A percentile compares a stretch with the other conserved stretches of the same genome.
Evolutionary conservation across 495 filamentous ascomycete species (phyloP).

Genomic region (Penicillium steckii): DNA sequence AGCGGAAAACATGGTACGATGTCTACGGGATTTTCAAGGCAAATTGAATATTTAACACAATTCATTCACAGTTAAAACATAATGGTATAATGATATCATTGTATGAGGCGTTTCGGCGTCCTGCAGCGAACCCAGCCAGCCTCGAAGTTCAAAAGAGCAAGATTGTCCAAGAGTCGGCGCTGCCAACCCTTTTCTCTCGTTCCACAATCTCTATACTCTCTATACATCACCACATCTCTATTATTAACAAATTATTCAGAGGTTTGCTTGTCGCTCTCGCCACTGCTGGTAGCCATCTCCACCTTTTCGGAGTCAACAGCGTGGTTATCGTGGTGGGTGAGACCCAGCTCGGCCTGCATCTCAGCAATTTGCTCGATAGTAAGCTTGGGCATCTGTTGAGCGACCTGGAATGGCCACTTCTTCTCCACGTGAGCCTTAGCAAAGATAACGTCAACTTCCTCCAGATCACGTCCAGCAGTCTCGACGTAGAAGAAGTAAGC

Average conservation of each 20-base stretch:
- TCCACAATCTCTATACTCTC: neutral
- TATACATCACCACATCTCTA: neutral
- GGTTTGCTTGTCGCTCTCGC: constrained; percentile 22
- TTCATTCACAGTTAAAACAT: neutral
- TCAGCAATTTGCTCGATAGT: constrained; percentile 30
- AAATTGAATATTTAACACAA: neutral
- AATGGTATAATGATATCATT: constrained; percentile 3
- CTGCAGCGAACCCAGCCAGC: neutral
- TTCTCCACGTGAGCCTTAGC: constrained; percentile 42
- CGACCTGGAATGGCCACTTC: constrained; percentile 37
- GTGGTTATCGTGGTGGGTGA: constrained; percentile 20
- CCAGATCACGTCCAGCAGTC: constrained; percentile 64
- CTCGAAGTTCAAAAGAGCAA: neutral
- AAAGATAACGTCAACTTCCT: constrained; percentile 65
- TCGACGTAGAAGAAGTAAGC: constrained; percentile 71
- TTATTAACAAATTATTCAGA: constrained; percentile 18
- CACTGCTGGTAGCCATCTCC: constrained; percentile 32
- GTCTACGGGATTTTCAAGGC: no score
- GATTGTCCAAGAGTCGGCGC: neutral
- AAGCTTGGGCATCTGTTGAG: constrained; percentile 38
- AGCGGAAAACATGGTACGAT: no score
- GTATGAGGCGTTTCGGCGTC: neutral
- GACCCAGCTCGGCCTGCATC: constrained; percentile 30
- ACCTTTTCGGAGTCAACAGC: constrained; percentile 26
- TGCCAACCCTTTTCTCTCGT: neutral